Percentiles rank a stretch among this genome's conserved stretches.
phyloP scores from a whole-genome alignment of 495 filamentous ascomycete genomes.

The Daldinia caldariorum region DNA sequence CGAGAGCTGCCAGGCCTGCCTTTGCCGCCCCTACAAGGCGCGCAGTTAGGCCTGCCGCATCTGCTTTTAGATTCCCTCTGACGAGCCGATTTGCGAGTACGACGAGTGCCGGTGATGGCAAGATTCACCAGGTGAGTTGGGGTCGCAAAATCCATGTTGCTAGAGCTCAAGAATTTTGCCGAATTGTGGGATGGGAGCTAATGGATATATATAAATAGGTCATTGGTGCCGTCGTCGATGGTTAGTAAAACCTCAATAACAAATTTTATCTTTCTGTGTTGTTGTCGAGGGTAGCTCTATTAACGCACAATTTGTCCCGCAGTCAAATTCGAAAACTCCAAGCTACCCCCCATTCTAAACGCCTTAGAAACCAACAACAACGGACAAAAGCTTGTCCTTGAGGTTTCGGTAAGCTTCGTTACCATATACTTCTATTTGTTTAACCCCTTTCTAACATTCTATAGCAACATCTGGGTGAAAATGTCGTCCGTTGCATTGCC shows the following conservation, averaged over 20 bases:
- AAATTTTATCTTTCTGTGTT: background rate
- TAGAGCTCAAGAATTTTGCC: constrained; percentile 63
- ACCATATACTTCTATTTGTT: constrained; percentile 19
- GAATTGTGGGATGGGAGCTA: constrained; percentile 59
- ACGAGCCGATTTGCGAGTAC: constrained; percentile 77
- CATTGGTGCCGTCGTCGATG: constrained; percentile 79
- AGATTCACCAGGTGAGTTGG: constrained; percentile 79
- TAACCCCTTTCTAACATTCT: constrained; percentile 51
- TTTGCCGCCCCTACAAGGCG: constrained; percentile 73
- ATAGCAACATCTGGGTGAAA: constrained; percentile 99
- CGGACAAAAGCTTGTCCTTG: constrained; percentile 93
- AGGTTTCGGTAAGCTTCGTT: constrained; percentile 85
- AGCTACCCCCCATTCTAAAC: constrained; percentile 97
- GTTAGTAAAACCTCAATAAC: constrained; percentile 58
- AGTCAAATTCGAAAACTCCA: constrained; percentile 93
- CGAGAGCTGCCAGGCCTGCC: constrained; percentile 78
- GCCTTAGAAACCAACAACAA: constrained; percentile 90
- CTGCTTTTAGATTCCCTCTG: constrained; percentile 67
- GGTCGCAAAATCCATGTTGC: constrained; percentile 54
- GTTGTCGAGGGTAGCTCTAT: constrained; percentile 1
- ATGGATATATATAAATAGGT: constrained; percentile 64
- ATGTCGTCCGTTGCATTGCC: constrained; percentile 99
- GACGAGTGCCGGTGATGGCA: constrained; percentile 71
- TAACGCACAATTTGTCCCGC: constrained; percentile 25
- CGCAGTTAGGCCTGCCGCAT: constrained; percentile 71